Conservation (phyloP, 2,329 filamentous ascomycete genomes). For the Coniochaeta sp. region DNA sequence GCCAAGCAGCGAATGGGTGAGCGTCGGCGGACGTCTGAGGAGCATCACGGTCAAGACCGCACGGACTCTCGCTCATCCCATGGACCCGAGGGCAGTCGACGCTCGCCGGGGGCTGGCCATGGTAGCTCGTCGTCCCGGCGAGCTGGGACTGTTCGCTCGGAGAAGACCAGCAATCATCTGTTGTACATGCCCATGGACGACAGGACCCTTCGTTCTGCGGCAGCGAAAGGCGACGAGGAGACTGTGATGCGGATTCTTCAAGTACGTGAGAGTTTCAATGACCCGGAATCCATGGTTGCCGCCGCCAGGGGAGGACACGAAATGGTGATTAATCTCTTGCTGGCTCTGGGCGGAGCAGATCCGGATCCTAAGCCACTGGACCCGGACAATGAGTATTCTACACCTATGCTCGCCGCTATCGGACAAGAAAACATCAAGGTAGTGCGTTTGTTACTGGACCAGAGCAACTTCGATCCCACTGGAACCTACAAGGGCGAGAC, state of each 20-base stretch:
- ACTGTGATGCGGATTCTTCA: constrained; percentile 55
- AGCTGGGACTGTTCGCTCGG: constrained; percentile 49
- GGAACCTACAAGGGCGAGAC: constrained; percentile 68
- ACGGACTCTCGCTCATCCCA: constrained; percentile 44
- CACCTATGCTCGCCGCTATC: constrained; percentile 90
- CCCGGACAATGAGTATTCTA: constrained; percentile 65
- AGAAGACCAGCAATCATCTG: constrained; percentile 57
- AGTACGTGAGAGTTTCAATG: constrained; percentile 55
- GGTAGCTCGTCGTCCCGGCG: constrained; percentile 36
- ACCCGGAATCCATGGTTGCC: constrained; percentile 82
- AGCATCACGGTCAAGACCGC: constrained; percentile 42
- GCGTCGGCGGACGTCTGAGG: constrained; percentile 49
- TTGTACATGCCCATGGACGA: constrained; percentile 58
- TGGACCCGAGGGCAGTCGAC: constrained; percentile 50
- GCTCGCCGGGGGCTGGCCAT: constrained; percentile 41
- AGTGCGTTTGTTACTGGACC: constrained; percentile 70
- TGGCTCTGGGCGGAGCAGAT: constrained; percentile 60
- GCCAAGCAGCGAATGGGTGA: constrained; percentile 50
- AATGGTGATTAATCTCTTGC: constrained; percentile 71
- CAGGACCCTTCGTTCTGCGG: constrained; percentile 53
- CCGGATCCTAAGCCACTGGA: constrained; percentile 62
- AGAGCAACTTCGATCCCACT: constrained; percentile 75
- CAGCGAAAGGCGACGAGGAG: constrained; percentile 54
- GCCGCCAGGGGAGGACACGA: constrained; percentile 90
- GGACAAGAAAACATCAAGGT: constrained; percentile 83